These are phyloP conservation scores for Lactarius sp. DNA, from an alignment of 768 basidiomycete species.

Conservation along the genomic window DNA sequence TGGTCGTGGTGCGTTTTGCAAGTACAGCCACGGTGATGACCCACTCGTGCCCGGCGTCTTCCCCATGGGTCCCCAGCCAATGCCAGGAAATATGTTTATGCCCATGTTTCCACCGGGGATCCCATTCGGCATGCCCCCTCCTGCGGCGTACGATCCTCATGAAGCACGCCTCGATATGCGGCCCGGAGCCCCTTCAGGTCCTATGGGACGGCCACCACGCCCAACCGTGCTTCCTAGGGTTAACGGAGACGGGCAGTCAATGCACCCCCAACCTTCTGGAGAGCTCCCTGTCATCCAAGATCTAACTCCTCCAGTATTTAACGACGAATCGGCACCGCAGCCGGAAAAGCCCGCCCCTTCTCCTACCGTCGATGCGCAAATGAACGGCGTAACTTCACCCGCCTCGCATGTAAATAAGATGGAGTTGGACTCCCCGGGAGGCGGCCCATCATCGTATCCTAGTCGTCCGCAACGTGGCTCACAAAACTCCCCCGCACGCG, in stretches of 20 bases:
- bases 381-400: slow-evolving; percentile 1
- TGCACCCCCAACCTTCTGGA: slow-evolving; percentile 46
- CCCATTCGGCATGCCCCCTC: slow-evolving; percentile 48
- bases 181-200: slow-evolving; percentile 35
- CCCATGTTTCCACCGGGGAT: slow-evolving; percentile 62
- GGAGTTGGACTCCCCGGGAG: slow-evolving; percentile 33
- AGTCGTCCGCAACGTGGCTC: slow-evolving; percentile 16
- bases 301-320: slow-evolving; percentile 53
- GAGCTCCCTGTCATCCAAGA: slow-evolving; percentile 84
- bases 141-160: slow-evolving; percentile 67
- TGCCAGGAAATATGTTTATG: slow-evolving; percentile 50
- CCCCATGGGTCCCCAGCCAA: slow-evolving; percentile 43
- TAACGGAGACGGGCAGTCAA: slow-evolving; percentile 39
- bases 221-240: slow-evolving; percentile 55
- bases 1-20: slow-evolving; percentile 81
- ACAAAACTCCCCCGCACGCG: slow-evolving; percentile 26
- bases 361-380: slow-evolving; percentile 2
- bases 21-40: slow-evolving; percentile 90
- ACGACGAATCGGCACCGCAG: slow-evolving; percentile 23
- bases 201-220: slow-evolving; percentile 41
- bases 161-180: slow-evolving; percentile 79
- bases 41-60: slow-evolving; percentile 73
- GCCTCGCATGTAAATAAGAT: slow-evolving; percentile 19
- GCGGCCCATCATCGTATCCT: slow-evolving; percentile 30
- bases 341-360: slow-evolving; percentile 6